Evolutionary conservation across 108 stramenopile genomes (phyloP).

Genomic region (Hondaea fermentalgiana): DNA sequence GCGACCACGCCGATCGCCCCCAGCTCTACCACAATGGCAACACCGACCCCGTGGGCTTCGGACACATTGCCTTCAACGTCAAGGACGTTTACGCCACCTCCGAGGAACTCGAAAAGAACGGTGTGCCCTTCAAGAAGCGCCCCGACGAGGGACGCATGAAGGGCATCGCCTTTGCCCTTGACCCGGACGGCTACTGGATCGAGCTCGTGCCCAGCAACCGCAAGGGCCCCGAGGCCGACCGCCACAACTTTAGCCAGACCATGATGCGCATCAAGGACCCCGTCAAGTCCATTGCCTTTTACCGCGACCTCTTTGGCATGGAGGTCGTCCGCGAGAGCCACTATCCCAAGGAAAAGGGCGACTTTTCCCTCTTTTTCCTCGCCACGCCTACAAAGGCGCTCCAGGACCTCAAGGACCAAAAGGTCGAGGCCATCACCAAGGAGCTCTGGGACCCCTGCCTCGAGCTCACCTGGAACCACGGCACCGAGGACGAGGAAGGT

Average conservation of each 20-base stretch:
- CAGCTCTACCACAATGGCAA: conserved; percentile 79
- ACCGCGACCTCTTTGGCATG: conserved; percentile 60
- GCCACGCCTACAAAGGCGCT: conserved; percentile 34
- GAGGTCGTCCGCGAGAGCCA: conserved; percentile 63
- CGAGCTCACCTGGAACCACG: conserved; percentile 84
- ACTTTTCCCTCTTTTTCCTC: conserved; percentile 88
- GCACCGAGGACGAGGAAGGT: conserved; percentile 59
- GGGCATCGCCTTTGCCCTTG: conserved; percentile 29
- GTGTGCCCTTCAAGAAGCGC: conserved; percentile 84
- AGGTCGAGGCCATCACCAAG: background rate
- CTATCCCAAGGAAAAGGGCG: conserved; percentile 48
- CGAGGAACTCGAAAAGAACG: conserved; percentile 57
- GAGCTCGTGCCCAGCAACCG: conserved; percentile 36
- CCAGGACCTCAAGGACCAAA: background rate
- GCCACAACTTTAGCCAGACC: conserved; percentile 70
- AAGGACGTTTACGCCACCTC: conserved; percentile 71
- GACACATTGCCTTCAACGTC: conserved; percentile 90
- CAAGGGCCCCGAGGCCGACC: conserved; percentile 44
- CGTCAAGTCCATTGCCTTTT: conserved; percentile 68
- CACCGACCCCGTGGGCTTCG: conserved; percentile 88
- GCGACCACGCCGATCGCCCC: conserved; percentile 22
- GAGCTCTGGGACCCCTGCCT: conserved; percentile 29
- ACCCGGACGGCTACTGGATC: conserved; percentile 35
- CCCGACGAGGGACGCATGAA: conserved; percentile 67
- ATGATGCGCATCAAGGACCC: conserved; percentile 95